Conservation (phyloP, 352 stramenopile genomes). For the Pythium rishiriense region DNA sequence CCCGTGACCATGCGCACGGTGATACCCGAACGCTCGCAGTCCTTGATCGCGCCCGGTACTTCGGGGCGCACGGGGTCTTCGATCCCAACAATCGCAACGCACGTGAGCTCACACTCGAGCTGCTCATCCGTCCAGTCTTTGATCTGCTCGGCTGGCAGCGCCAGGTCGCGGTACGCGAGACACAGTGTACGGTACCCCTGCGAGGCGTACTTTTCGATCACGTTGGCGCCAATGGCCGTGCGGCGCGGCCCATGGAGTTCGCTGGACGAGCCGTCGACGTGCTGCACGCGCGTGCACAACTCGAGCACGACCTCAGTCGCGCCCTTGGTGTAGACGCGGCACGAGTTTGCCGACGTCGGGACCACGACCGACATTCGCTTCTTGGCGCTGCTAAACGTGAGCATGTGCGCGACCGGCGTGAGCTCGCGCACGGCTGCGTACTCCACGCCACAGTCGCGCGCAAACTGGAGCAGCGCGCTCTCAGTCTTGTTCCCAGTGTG, state of each 20-base stretch:
- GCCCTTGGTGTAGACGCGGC: slow-evolving; percentile 76
- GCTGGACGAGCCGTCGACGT: slow-evolving; percentile 58
- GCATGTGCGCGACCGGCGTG: slow-evolving; percentile 67
- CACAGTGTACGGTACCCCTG: slow-evolving; percentile 86
- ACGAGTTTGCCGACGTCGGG: slow-evolving; percentile 40
- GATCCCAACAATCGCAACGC: slow-evolving; percentile 91
- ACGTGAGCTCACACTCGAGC: slow-evolving; percentile 87
- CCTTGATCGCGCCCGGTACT: slow-evolving; percentile 92
- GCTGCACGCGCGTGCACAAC: slow-evolving; percentile 45
- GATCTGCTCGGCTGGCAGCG: slow-evolving; percentile 56
- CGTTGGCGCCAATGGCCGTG: too few relatives aligned
- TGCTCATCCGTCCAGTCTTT: slow-evolving; percentile 69
- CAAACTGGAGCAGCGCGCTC: slow-evolving; percentile 71
- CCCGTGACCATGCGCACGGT: slow-evolving; percentile 99
- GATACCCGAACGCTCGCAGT: slow-evolving; percentile 95
- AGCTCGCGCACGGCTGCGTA: slow-evolving; percentile 50
- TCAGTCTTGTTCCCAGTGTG: slow-evolving; percentile 86
- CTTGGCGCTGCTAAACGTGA: slow-evolving; percentile 83
- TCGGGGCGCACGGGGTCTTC: slow-evolving; percentile 93
- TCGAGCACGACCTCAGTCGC: slow-evolving; percentile 71
- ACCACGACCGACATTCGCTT: slow-evolving; percentile 84
- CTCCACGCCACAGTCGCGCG: slow-evolving; percentile 67
- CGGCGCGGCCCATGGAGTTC: too few relatives aligned
- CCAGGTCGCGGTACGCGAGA: slow-evolving; percentile 84
- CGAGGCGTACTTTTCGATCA: slow-evolving; percentile 78